Base-by-base conservation (phyloP, 345 rosid species). In the Hirschfeldia incana region DNA sequence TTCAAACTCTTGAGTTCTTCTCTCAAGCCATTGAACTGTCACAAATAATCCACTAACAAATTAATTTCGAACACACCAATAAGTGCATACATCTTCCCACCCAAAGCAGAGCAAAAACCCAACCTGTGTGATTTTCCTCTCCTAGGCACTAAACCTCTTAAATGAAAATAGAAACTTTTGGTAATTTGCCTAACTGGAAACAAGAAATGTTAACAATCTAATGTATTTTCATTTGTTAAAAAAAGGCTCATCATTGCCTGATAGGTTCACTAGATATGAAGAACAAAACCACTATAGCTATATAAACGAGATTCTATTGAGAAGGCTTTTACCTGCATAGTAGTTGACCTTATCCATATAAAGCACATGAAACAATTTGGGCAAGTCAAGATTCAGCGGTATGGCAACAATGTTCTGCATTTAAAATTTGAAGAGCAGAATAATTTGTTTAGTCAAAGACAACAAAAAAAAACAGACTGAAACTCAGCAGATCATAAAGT, bases 1-100 rank as follows among this genome's bases (percentile, higher is more conserved):
- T 78, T 93, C 99, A 86, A 89, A 93, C 62, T 84, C 93, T 83
- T 89, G 88, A 80, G 86, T 89, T 84, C 84, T 88, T 70, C 83
- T 84, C 85, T 93, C 99, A 70, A 90, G 94, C 91, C 95, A 89
- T 58, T 80, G 87, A 82, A 87, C 98, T 93, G 94, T 28, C 36
- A 73, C 76, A 42, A 76, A 76, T 73, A 10, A 80, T 55, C 53
- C 65, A 71, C 49, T 30, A 53, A 10, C 53, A 21, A 42, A 75
- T n/a, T 28, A 73, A 26, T 66, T 44, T 17, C 32, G 69, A 37
- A 7, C 8, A 33, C 15, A 27, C 44, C 49, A 70, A 65, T 39
- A 65, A 21, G 42, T 29, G 61, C 60, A 69, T 46, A 64, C 61
- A 70, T 74, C 53, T 29, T 8, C 59, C 74, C 36, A 61, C 60